Evolutionary conservation across 2,329 filamentous ascomycete species (phyloP).

Genomic region (Epichloe elymi): DNA sequence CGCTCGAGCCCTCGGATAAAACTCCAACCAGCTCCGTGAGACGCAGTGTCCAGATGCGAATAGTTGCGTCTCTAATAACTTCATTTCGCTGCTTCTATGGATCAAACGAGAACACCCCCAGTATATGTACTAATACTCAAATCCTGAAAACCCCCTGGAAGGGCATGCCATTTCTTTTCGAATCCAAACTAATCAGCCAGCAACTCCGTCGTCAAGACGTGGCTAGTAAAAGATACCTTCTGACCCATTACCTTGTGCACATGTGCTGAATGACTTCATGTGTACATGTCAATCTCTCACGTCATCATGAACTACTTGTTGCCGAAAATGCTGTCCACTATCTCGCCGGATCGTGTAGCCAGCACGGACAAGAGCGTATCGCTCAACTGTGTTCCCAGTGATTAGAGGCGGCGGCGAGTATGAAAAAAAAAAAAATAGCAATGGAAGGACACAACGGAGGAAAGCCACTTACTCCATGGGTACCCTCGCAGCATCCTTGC

Average conservation of each 20-base stretch:
- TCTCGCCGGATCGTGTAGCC: conserved; percentile 61
- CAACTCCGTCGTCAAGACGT: background rate
- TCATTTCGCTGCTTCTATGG: background rate
- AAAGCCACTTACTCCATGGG: conserved; percentile 63
- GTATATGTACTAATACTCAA: background rate
- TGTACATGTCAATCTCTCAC: background rate
- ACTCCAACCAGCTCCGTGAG: too few species aligned
- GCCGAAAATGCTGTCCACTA: conserved; percentile 63
- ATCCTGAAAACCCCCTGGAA: background rate
- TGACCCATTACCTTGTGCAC: too few species aligned
- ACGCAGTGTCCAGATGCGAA: background rate
- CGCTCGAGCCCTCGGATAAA: too few species aligned
- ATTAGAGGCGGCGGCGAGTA: conserved; percentile 10
- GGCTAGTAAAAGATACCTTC: background rate
- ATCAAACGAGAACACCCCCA: background rate
- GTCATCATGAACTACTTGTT: conserved; percentile 1
- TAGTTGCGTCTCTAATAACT: background rate
- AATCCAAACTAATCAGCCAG: background rate
- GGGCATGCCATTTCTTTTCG: background rate
- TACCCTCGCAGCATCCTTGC: conserved; percentile 86
- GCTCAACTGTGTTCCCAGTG: conserved; percentile 42
- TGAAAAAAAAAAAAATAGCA: background rate
- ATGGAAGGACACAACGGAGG: background rate
- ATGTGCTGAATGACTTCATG: background rate
- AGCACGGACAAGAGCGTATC: conserved; percentile 73